These are phyloP conservation scores for Suillus americanus DNA, from an alignment of 768 basidiomycete genomes.

Conservation along the genomic window DNA sequence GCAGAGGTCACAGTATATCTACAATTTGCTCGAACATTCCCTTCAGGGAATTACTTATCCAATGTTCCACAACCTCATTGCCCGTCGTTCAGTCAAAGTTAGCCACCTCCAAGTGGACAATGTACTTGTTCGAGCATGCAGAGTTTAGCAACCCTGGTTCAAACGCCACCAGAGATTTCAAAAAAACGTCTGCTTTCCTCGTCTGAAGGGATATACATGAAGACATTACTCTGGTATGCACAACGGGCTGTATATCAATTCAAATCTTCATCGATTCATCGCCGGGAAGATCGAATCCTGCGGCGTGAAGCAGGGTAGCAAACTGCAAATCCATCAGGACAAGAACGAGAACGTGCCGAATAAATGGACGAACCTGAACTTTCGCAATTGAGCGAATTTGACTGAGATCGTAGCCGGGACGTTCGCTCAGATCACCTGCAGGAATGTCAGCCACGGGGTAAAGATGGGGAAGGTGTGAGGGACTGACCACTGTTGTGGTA, in stretches of 20 bases:
- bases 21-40: too few species aligned
- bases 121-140: too few species aligned
- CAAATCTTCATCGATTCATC: conserved; percentile 8
- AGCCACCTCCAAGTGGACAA: too few species aligned
- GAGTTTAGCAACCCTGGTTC: background rate
- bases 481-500: conserved; percentile 77
- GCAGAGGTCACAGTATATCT: too few species aligned
- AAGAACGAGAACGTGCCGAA: background rate
- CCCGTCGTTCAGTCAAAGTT: too few species aligned
- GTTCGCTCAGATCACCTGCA: conserved; percentile 72
- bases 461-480: background rate
- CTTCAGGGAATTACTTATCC: too few species aligned
- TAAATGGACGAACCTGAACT: conserved; percentile 60
- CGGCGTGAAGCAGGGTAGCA: conserved; percentile 67
- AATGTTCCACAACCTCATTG: too few species aligned
- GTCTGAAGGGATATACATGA: background rate
- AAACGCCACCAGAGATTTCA: background rate
- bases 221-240: background rate
- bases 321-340: conserved; percentile 42
- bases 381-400: conserved; percentile 85
- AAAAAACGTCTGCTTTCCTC: background rate
- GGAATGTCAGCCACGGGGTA: background rate
- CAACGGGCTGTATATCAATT: background rate
- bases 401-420: conserved; percentile 79
- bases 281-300: conserved; percentile 49